Percentiles rank a stretch among this genome's conserved stretches.
Conservation (phyloP, 2,329 filamentous ascomycete species). For the Nannizziopsis barbatae region DNA sequence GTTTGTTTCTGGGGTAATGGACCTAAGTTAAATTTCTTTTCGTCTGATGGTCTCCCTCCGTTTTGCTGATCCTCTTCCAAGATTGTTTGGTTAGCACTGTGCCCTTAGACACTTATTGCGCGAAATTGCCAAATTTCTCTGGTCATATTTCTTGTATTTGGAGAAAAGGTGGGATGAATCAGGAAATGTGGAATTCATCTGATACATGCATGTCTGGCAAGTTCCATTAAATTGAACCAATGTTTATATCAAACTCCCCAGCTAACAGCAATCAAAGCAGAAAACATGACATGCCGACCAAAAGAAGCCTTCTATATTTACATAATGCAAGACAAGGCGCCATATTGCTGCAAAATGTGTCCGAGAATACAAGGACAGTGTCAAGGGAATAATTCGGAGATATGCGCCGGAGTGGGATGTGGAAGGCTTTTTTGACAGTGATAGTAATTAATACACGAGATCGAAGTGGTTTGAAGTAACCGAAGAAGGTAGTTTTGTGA, state of each 20-base stretch:
- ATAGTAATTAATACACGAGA: slow-evolving; percentile 20
- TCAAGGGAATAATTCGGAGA: slow-evolving; percentile 27
- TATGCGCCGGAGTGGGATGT: slow-evolving; percentile 37
- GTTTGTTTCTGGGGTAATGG: no score
- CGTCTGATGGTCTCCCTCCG: no score
- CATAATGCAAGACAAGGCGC: slow-evolving; percentile 24
- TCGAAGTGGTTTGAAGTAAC: background rate
- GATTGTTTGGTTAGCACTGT: no score
- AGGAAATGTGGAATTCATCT: background rate
- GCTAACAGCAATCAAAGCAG: background rate
- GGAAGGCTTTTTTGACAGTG: slow-evolving; percentile 22
- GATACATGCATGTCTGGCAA: background rate
- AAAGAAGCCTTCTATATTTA: slow-evolving; percentile 32
- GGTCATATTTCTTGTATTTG: no score
- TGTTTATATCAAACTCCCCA: slow-evolving; percentile 5
- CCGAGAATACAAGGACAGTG: slow-evolving; percentile 2
- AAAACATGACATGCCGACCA: slow-evolving; percentile 9
- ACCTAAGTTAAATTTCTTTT: no score
- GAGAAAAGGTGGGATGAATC: no score
- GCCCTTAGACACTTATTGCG: no score
- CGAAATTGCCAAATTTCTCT: no score
- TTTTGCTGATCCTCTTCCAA: no score
- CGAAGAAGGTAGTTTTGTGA: background rate
- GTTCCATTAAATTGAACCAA: slow-evolving; percentile 4
- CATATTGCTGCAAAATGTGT: background rate